Evolutionary conservation across 176 grass and related monocot species (phyloP), one percentile per base, ranked within the genome.

Genomic region (Pontederia crassipes): DNA sequence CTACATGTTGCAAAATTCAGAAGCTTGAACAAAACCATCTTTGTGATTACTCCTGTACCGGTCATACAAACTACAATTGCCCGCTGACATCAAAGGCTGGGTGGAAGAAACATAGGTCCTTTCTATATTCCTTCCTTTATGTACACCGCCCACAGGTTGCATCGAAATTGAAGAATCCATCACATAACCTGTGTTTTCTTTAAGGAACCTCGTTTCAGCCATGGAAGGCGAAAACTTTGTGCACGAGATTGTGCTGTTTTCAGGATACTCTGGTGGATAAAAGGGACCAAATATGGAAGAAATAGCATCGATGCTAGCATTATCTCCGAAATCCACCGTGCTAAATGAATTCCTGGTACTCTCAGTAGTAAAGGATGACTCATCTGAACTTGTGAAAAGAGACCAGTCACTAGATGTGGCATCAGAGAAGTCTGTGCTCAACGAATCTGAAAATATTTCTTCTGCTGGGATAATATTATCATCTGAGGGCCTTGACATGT

Each of bases 291-390:
- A 95, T 80, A 95, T 83, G 35, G 90, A 89, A 35, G 80, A 74
- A 57, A 95, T 79, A 0, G 86, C 76, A 55, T 95, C 90, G 11
- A 86, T 62, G 17, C 75, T 79, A 61, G 74, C 71, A 59, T 83
- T 81, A 28, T 95, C 90, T 17, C 82, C 80, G 32, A 86, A 83
- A 71, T 95, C 90, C 58, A 77, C 74, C 7, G 79, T 79, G 71
- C 90, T 95, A 70, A 84, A 95, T 13, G 90, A 95, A 70, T 95
- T 86, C 73, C 90, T 83, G 52, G 90, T 89, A 74, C 90, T 89
- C 64, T 95, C 90, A 1, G 90, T 95, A 35, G 90, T 95, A 63
- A 95, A 95, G 6, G 90, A 95, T 8, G 90, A 95, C 20, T 95
- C 90, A 13, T 95, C 90, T 13, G 90, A 95, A 64, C 90, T 95